These are phyloP conservation scores for Sugiyamaella boreocaroliniensis DNA, from an alignment of 805 yeast species.

Conservation along the genomic window DNA sequence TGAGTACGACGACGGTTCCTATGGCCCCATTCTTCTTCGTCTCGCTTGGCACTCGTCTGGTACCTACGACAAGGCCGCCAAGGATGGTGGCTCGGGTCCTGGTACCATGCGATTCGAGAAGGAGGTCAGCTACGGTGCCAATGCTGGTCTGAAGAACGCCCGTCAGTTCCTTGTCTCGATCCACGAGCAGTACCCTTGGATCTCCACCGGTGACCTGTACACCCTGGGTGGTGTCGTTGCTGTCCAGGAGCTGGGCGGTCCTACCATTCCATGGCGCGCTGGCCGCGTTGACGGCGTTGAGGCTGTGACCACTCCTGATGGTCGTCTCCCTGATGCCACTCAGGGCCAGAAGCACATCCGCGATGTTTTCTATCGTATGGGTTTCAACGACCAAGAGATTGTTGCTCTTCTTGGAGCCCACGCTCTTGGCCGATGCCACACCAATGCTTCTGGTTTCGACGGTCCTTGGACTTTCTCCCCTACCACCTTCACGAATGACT, in stretches of 20 bases:
- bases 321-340: conserved; percentile 69
- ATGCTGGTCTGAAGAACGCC: conserved; percentile 57
- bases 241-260: conserved; percentile 73
- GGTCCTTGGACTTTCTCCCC: conserved; percentile 85
- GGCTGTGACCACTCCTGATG: conserved; percentile 50
- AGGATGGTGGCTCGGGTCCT: conserved; percentile 50
- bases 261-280: conserved; percentile 67
- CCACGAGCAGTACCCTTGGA: conserved; percentile 55
- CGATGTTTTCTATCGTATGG: conserved; percentile 56
- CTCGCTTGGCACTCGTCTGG: conserved; percentile 80
- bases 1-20: conserved; percentile 56
- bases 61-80: conserved; percentile 51
- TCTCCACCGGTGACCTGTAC: conserved; percentile 72
- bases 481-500: conserved; percentile 62
- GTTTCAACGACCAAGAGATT: conserved; percentile 62
- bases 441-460: conserved; percentile 52
- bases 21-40: conserved; percentile 67
- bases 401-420: conserved; percentile 75
- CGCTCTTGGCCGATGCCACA: conserved; percentile 69
- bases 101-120: conserved; percentile 53
- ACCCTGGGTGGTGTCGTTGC: conserved; percentile 76
- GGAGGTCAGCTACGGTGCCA: conserved; percentile 51
- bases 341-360: conserved; percentile 59
- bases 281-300: conserved; percentile 62
- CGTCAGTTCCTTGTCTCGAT: conserved; percentile 52